Conservation (phyloP, 495 filamentous ascomycete species). For the Tuber umbilicatum region DNA sequence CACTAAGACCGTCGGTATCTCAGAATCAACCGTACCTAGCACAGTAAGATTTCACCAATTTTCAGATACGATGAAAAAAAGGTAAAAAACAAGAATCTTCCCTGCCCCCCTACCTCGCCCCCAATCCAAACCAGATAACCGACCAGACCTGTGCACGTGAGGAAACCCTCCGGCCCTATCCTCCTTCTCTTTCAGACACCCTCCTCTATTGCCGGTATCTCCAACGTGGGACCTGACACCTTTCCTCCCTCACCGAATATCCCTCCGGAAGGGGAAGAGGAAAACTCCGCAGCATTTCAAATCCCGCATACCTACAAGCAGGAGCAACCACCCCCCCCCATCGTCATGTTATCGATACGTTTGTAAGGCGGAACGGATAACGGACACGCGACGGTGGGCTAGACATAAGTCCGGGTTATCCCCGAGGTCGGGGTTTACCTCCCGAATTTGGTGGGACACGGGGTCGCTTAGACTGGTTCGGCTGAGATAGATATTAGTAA, state of each 20-base stretch:
- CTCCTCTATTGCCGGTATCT: background rate
- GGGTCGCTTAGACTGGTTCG: background rate
- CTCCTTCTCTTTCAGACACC: background rate
- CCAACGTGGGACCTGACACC: background rate
- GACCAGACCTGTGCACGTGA: background rate
- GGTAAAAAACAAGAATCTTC: background rate
- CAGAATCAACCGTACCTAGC: background rate
- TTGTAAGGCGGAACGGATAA: background rate
- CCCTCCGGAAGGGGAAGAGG: background rate
- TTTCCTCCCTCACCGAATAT: background rate
- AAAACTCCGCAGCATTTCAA: background rate
- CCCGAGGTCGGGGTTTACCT: background rate
- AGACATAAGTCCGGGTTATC: background rate
- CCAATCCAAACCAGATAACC: background rate
- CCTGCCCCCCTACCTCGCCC: background rate
- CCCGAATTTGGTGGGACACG: background rate
- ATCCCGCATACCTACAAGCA: background rate
- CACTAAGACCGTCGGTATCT: background rate
- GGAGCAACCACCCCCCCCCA: background rate
- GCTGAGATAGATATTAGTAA: background rate
- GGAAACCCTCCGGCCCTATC: background rate
- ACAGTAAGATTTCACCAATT: background rate
- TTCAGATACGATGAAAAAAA: background rate
- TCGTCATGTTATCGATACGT: background rate
- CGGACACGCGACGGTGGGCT: background rate